A percentile compares a stretch with the other conserved stretches of the same genome.
phyloP scores from a whole-genome alignment of 192 early-diverging fungal species.

The Coemansia sp. region DNA sequence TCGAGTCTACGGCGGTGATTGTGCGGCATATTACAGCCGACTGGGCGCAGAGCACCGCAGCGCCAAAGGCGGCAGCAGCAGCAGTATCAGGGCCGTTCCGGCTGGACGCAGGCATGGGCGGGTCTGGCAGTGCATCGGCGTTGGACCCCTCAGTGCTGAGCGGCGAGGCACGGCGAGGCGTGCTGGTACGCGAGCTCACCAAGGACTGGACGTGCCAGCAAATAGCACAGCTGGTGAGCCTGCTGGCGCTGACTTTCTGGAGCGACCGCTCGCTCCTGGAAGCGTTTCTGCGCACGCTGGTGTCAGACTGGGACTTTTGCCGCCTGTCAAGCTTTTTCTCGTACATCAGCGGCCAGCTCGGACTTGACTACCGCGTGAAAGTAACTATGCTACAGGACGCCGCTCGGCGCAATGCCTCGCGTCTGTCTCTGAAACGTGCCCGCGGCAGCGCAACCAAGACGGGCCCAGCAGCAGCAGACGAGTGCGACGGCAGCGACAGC shows the following conservation, averaged over 20 bases:
- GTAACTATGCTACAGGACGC: conserved; percentile 49
- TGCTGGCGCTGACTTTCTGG: conserved; percentile 44
- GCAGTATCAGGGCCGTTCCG: conserved; percentile 2
- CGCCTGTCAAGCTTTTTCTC: conserved; percentile 61
- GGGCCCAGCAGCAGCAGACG: conserved; percentile 2
- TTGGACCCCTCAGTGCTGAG: conserved; percentile 28
- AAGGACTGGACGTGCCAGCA: conserved; percentile 52
- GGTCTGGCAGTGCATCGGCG: background rate
- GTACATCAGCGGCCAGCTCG: conserved; percentile 53
- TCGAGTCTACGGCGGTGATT: conserved; percentile 65
- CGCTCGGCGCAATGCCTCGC: conserved; percentile 46
- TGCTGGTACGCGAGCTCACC: conserved; percentile 51
- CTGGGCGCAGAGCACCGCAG: conserved; percentile 51
- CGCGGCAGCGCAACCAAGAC: conserved; percentile 19
- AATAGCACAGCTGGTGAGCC: conserved; percentile 49
- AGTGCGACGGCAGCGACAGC: conserved; percentile 19
- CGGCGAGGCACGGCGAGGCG: conserved; percentile 47
- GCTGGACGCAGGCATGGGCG: background rate
- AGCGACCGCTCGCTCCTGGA: conserved; percentile 40
- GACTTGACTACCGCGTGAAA: conserved; percentile 45
- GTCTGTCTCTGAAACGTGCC: conserved; percentile 42
- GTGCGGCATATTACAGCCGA: conserved; percentile 68
- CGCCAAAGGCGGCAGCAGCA: conserved; percentile 23
- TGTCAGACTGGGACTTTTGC: conserved; percentile 63
- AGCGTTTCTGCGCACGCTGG: conserved; percentile 53